A percentile compares a stretch with the other conserved stretches of the same genome.
phyloP scores from a whole-genome alignment of 805 yeast genomes.

The Lachancea meyersii region DNA sequence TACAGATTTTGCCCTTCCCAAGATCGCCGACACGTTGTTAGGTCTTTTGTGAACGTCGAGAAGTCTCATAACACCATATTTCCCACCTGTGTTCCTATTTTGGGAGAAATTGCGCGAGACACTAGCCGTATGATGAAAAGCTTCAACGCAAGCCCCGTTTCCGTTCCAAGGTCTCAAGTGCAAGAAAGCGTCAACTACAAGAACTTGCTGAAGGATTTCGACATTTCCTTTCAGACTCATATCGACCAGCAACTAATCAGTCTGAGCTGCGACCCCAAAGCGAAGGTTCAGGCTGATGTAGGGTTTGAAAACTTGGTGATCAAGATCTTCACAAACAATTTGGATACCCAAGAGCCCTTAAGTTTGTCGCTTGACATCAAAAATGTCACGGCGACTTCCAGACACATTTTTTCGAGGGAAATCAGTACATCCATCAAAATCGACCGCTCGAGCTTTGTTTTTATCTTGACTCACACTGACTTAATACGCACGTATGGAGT shows the following conservation, averaged over 20 bases:
- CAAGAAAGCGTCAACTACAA: conserved; percentile 27
- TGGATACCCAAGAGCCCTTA: conserved; percentile 37
- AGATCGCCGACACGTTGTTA: conserved; percentile 24
- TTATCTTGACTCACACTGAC: conserved; percentile 42
- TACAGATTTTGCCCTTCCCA: conserved; percentile 34
- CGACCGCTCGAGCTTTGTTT: conserved; percentile 42
- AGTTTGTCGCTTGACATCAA: conserved; percentile 44
- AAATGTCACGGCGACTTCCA: conserved; percentile 64
- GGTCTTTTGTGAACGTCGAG: conserved; percentile 25
- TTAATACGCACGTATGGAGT: conserved; percentile 42
- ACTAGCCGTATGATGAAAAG: conserved; percentile 43
- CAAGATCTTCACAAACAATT: conserved; percentile 46
- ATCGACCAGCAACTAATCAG: conserved; percentile 70
- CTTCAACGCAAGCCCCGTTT: conserved; percentile 13
- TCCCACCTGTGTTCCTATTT: conserved; percentile 73
- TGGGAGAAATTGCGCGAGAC: conserved; percentile 51
- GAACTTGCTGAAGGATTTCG: conserved; percentile 47
- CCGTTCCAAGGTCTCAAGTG: conserved; percentile 4
- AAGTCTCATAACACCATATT: conserved; percentile 66
- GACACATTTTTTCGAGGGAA: conserved; percentile 87
- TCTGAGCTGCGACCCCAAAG: conserved; percentile 88
- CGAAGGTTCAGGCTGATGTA: conserved; percentile 82
- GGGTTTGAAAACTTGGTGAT: conserved; percentile 64
- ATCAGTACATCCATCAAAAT: conserved; percentile 64
- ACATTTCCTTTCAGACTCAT: conserved; percentile 54